phyloP scores from a whole-genome alignment of 192 early-diverging fungal genomes.

The Rhizophagus prolifer region DNA sequence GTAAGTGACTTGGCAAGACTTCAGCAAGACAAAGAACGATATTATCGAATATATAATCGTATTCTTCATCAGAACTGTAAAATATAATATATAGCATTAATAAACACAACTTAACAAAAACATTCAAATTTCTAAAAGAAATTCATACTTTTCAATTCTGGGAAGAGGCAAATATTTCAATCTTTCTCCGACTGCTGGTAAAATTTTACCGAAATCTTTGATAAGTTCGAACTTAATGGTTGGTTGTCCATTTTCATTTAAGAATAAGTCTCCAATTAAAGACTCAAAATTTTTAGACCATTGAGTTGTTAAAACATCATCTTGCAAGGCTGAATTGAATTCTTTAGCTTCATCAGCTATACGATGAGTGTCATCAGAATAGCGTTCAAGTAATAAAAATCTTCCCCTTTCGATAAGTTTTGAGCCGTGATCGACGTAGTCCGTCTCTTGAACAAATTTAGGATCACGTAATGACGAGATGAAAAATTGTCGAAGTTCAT shows the following conservation, averaged over 20 bases:
- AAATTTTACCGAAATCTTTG: conserved; percentile 44
- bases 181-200: conserved; percentile 46
- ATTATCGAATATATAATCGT: conserved; percentile 40
- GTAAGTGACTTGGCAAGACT: conserved; percentile 36
- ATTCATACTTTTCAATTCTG: conserved; percentile 42
- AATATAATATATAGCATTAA: neutral
- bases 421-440: conserved; percentile 34
- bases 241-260: conserved; percentile 48
- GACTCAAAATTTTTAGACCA: conserved; percentile 37
- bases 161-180: conserved; percentile 53
- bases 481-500: conserved; percentile 39
- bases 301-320: conserved; percentile 39
- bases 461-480: conserved; percentile 39
- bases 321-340: conserved; percentile 38
- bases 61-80: conserved; percentile 35
- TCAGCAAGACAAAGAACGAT: conserved; percentile 38
- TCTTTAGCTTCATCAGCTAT: conserved; percentile 33
- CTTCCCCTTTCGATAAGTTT: conserved; percentile 40
- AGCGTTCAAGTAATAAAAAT: conserved; percentile 33
- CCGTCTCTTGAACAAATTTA: conserved; percentile 33
- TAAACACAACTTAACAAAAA: no score
- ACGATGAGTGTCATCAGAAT: conserved; percentile 34
- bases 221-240: conserved; percentile 54
- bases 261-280: conserved; percentile 46
- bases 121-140: no score